Conservation (phyloP, 169 alveolate species). For the Sarcocystis neurona region DNA sequence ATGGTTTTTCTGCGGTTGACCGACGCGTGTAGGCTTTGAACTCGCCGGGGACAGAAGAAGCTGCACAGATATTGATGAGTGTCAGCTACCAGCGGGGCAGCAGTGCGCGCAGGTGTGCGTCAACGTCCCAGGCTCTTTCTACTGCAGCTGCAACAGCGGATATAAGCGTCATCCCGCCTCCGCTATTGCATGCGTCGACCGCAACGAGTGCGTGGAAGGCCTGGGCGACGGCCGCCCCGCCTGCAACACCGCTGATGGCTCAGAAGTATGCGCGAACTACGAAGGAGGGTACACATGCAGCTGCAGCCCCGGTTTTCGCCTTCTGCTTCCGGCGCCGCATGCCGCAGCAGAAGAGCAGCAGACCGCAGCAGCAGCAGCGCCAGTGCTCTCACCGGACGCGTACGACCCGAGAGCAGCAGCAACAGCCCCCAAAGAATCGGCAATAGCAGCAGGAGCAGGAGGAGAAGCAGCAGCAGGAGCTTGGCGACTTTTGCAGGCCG, state of each 20-base stretch:
- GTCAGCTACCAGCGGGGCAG: slow-evolving; percentile 40
- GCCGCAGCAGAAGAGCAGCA: slow-evolving; percentile 2
- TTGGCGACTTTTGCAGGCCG: no score
- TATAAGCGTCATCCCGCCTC: background rate
- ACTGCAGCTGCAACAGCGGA: slow-evolving; percentile 33
- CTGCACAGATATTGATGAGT: slow-evolving; percentile 71
- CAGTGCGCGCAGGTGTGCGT: slow-evolving; percentile 28
- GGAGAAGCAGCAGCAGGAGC: slow-evolving; percentile 10
- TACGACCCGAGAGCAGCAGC: background rate
- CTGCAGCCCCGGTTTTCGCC: background rate
- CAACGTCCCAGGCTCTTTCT: slow-evolving; percentile 18
- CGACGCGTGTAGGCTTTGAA: slow-evolving; percentile 21
- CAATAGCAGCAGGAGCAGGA: slow-evolving; percentile 12
- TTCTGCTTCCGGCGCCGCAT: background rate
- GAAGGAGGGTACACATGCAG: slow-evolving; percentile 26
- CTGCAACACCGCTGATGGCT: slow-evolving; percentile 31
- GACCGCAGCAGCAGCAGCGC: background rate
- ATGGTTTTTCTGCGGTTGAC: background rate
- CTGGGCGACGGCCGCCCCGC: background rate
- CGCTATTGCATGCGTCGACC: slow-evolving; percentile 1
- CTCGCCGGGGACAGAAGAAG: slow-evolving; percentile 63
- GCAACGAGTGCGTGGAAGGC: slow-evolving; percentile 41
- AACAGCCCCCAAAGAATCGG: background rate
- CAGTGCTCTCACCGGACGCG: background rate
- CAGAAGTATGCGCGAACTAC: slow-evolving; percentile 15